These are phyloP conservation scores for Diaporthe batatas DNA, from an alignment of 2,329 filamentous ascomycete genomes.

Conservation along the genomic window DNA sequence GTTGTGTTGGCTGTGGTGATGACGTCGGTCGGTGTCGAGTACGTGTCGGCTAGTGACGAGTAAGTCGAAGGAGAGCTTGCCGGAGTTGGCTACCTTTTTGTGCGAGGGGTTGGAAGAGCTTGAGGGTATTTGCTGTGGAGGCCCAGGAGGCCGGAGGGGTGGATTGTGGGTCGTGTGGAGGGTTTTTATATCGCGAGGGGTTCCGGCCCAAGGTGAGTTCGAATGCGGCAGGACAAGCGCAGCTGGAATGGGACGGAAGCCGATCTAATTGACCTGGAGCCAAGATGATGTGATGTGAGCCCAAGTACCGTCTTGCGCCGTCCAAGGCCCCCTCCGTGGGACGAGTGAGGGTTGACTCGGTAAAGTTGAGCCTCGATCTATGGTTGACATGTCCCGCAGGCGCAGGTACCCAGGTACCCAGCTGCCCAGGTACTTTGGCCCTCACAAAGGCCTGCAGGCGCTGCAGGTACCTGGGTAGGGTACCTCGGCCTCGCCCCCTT, in stretches of 20 bases:
- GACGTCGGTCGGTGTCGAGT: slow-evolving; percentile 30
- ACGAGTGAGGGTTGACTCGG: slow-evolving; percentile 32
- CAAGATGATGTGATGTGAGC: slow-evolving; percentile 30
- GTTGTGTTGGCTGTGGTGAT: slow-evolving; percentile 30
- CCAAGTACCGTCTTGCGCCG: slow-evolving; percentile 22
- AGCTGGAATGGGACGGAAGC: slow-evolving; percentile 27
- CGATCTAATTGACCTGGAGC: slow-evolving; percentile 16
- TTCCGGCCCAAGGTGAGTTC: slow-evolving; percentile 11
- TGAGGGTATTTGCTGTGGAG: slow-evolving; percentile 20
- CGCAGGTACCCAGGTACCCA: not conserved
- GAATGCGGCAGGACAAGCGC: slow-evolving; percentile 11
- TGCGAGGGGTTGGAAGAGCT: slow-evolving; percentile 27
- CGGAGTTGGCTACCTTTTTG: slow-evolving; percentile 23
- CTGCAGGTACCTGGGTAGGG: not conserved
- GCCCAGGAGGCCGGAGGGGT: slow-evolving; percentile 15
- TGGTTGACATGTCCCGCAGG: slow-evolving; percentile 21
- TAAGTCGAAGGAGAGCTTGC: slow-evolving; percentile 22
- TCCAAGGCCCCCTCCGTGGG: slow-evolving; percentile 6
- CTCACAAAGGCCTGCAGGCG: slow-evolving; percentile 30
- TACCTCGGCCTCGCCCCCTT: not conserved
- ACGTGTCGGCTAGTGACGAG: slow-evolving; percentile 23
- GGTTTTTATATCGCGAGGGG: slow-evolving; percentile 37
- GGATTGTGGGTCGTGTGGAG: slow-evolving; percentile 41
- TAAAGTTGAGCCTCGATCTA: slow-evolving; percentile 41
- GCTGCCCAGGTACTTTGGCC: not conserved